These are phyloP conservation scores for Salicornia ramosissima DNA, from an alignment of 148 eudicot genomes.

Conservation along the genomic window DNA sequence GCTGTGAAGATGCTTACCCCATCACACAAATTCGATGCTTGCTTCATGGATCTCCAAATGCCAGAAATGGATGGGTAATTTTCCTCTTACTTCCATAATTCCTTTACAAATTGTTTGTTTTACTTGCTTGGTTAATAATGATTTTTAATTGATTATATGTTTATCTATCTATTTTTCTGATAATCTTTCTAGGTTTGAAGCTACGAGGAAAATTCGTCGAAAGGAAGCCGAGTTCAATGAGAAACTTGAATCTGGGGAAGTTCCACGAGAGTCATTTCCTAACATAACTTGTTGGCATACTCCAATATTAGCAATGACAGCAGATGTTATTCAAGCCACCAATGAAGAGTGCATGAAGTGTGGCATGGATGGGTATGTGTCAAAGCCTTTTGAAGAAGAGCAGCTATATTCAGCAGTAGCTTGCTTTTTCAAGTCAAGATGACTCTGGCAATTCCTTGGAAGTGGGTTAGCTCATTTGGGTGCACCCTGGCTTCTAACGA, in stretches of 20 bases:
- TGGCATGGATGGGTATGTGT: constrained; percentile 87
- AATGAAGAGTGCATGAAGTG: constrained; percentile 57
- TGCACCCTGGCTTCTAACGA: constrained; percentile 9
- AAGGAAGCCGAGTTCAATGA: constrained; percentile 45
- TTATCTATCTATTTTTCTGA: too few species aligned
- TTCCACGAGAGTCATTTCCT: constrained; percentile 23
- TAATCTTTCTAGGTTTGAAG: constrained; percentile 55
- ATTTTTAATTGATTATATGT: too few species aligned
- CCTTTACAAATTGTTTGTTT: too few species aligned
- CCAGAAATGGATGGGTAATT: constrained; percentile 80
- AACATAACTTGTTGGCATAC: constrained; percentile 52
- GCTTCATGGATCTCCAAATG: constrained; percentile 88
- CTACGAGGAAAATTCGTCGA: constrained; percentile 53
- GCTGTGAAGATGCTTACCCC: constrained; percentile 47
- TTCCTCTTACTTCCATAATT: too few species aligned
- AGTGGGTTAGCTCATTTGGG: neutral
- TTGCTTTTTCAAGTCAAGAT: constrained; percentile 56
- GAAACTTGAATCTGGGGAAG: constrained; percentile 43
- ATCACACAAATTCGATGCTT: constrained; percentile 62
- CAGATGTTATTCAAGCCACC: constrained; percentile 85
- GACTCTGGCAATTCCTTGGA: neutral
- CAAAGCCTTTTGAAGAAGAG: constrained; percentile 77
- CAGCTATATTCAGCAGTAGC: constrained; percentile 75
- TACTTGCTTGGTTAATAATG: too few species aligned
- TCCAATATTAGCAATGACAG: constrained; percentile 94